Conservation (phyloP, 2,329 filamentous ascomycete genomes). For the Monosporascus sp. region DNA sequence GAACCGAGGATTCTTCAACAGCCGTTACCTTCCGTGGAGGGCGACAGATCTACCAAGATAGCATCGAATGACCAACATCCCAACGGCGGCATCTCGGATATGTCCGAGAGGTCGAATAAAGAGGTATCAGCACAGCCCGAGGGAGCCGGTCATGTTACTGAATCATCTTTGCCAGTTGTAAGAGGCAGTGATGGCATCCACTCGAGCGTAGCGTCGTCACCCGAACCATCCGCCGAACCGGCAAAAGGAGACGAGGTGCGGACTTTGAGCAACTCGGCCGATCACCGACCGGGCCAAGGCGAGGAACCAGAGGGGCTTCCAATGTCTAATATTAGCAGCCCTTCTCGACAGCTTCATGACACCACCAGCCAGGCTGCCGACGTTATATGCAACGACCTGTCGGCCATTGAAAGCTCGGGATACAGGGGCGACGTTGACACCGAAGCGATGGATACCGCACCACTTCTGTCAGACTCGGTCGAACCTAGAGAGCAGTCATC, state of each 20-base stretch:
- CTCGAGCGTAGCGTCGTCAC: neutral
- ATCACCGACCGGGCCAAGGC: constrained; percentile 14
- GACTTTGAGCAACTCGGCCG: constrained; percentile 10
- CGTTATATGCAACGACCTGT: constrained; percentile 5
- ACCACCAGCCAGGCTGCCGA: constrained; percentile 14
- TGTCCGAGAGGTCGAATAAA: neutral
- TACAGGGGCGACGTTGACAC: constrained; percentile 3
- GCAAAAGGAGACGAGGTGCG: neutral
- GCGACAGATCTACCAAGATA: neutral
- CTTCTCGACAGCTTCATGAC: constrained; percentile 25
- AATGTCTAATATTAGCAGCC: constrained; percentile 23
- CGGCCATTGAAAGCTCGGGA: constrained; percentile 2
- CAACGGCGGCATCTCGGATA: neutral
- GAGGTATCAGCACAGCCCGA: neutral
- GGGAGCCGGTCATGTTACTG: neutral
- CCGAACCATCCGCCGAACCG: neutral
- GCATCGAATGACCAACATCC: neutral
- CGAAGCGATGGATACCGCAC: constrained; percentile 1
- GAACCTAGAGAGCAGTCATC: constrained; percentile 8
- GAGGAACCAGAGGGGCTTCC: constrained; percentile 12
- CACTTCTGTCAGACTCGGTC: neutral
- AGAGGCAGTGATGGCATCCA: neutral
- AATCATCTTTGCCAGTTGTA: neutral
- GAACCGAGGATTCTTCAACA: constrained; percentile 61
- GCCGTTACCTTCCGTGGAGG: constrained; percentile 17